Percentiles rank a stretch among this genome's conserved stretches.
phyloP scores from a whole-genome alignment of 2,329 filamentous ascomycete species.

The Aphanoascus verrucosus region DNA sequence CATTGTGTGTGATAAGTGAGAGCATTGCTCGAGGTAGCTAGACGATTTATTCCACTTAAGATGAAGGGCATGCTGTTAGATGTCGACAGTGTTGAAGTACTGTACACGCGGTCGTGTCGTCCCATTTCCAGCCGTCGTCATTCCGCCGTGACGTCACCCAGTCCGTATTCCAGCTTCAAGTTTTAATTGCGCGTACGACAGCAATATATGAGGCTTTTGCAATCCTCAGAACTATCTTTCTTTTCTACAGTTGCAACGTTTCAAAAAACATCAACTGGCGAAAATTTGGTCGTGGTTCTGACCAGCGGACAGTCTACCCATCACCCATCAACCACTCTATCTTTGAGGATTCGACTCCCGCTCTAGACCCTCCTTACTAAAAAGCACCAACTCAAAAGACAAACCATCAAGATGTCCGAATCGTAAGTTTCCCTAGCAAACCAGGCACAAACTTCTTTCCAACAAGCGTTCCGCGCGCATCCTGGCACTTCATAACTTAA shows the following conservation, averaged over 20 bases:
- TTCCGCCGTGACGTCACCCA: neutral
- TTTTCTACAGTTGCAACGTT: too few species aligned
- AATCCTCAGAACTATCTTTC: neutral
- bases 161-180: neutral
- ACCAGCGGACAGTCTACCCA: neutral
- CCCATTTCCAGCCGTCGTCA: neutral
- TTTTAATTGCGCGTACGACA: neutral
- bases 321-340: neutral
- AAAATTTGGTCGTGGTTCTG: neutral
- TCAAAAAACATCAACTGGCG: neutral
- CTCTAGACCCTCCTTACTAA: neutral
- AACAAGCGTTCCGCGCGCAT: too few species aligned
- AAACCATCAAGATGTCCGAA: constrained; percentile 3
- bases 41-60: too few species aligned
- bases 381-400: neutral
- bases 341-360: neutral
- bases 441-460: neutral
- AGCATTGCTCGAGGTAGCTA: too few species aligned
- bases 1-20: too few species aligned
- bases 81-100: too few species aligned
- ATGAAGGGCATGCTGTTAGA: too few species aligned
- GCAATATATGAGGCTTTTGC: constrained; percentile 3
- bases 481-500: too few species aligned
- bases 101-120: too few species aligned
- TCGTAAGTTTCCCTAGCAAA: constrained; percentile 9